Base-by-base conservation (phyloP, 345 rosid species). In the Orychophragmus violaceus region DNA sequence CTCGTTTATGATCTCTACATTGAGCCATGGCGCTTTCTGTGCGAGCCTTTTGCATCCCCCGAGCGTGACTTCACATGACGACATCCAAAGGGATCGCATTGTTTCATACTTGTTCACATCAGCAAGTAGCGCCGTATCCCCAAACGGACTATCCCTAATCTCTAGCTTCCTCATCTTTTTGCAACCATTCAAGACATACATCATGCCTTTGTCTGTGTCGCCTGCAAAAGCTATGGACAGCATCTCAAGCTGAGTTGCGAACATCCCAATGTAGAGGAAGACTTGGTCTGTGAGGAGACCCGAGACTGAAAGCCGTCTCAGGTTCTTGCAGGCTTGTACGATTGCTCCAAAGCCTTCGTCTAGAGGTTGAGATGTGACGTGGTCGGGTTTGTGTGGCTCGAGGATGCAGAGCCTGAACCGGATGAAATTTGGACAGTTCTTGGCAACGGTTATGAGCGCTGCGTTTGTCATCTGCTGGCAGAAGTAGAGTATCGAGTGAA, bases 81-180 rank as follows among this genome's bases (percentile, higher is more conserved):
- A 94, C 97, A 94, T 94, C 99, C 99, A 90, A 90, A 94, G 99
- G 92, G 97, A 94, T 86, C 99, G 97, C 99, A 94, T 94, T 87
- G 97, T 84, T 65, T 88, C 95, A 73, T 94, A 90, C 96, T 88
- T 94, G 54, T 80, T 82, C 81, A 85, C 80, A 70, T 88, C 99
- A 75, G 53, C 70, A 59, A 87, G 81, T 76, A 94, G 99, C 44
- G 99, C 97, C 3, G 46, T 73, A 39, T 94, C 65, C 53, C 97
- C 97, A 3, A 88, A 94, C 58, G 97, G 99, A 82, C 95, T 4
- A 74, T 90, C 97, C 76, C 83, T 74, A 68, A 90, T 87, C 84
- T 94, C 99, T 4, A 94, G 85, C 81, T 94, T 94, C 56, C 91
- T 82, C 51, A 94, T 82, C 49, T 80, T 90, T 82, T 83, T 88